Base-by-base conservation (phyloP, 805 yeast species). In the Candida ulmi region DNA sequence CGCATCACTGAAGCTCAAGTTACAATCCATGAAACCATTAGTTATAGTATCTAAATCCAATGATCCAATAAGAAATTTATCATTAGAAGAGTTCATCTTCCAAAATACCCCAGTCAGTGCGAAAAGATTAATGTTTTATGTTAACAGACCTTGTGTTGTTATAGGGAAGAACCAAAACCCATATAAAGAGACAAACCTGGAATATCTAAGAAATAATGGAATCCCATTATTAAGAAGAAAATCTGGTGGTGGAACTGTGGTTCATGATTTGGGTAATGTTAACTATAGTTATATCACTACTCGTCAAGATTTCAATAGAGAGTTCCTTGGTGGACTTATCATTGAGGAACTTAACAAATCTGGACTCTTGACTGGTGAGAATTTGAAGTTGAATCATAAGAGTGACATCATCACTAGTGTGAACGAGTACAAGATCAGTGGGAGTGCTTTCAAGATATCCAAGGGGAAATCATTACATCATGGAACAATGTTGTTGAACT, bases 231-330 rank as follows among this genome's bases (percentile, higher is more conserved):
- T 93, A 6, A 68, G 99, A 49, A 68, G 99, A 40, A 66, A 74
- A 35, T 81, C 93, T 8, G 99, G 99, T 0, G 99, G 99, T 2
- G 99, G 99, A 0, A 79, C 97, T 0, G 99, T 93, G 1, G 95
- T 88, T 11, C 99, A 93, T 58, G 99, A 91, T 60, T 47, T 69
- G 5, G 96, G 97, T 0, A 93, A 93, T 52, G 78, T 82, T 16
- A 93, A 93, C 55, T 93, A 82, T 60, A 81, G 95, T 5, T 88
- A 76, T 52, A 78, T 91, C 66, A 78, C 85, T 9, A 69, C 85
- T 3, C 73, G 85, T 44, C 71, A 69, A 11, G 71, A 71, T 2
- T 93, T 93, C 55, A 68, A 74, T 62, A 55, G 95, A 47, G 65
- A 39, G 2, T 47, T 30, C 35, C 55, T 56, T 38, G 57, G 58